A percentile compares a stretch with the other conserved stretches of the same genome.
Conservation (phyloP, 2,329 filamentous ascomycete species). For the Chrysosporium keratinophilum region DNA sequence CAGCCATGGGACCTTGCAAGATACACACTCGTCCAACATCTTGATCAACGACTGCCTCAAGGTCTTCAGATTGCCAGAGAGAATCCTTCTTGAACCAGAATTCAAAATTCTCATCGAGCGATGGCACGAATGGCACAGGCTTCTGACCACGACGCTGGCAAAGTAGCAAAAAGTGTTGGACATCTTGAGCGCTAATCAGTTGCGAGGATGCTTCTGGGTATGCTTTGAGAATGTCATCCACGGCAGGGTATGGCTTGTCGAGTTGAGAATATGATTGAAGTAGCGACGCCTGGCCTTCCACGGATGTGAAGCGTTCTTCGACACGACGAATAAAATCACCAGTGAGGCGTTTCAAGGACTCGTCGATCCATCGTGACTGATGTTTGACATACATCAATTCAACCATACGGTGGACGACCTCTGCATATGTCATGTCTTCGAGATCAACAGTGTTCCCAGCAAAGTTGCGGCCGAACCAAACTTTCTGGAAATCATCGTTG, state of each 20-base stretch:
- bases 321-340: slow-evolving; percentile 94
- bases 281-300: slow-evolving; percentile 60
- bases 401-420: slow-evolving; percentile 77
- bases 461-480: slow-evolving; percentile 86
- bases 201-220: slow-evolving; percentile 83
- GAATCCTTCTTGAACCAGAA: slow-evolving; percentile 99
- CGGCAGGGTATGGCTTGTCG: slow-evolving; percentile 63
- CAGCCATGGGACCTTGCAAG: slow-evolving; percentile 86
- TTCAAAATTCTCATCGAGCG: slow-evolving; percentile 94
- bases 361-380: slow-evolving; percentile 83
- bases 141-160: slow-evolving; percentile 90
- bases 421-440: slow-evolving; percentile 90
- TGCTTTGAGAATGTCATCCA: slow-evolving; percentile 67
- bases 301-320: slow-evolving; percentile 86
- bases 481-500: slow-evolving; percentile 93
- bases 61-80: slow-evolving; percentile 95
- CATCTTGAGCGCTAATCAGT: slow-evolving; percentile 95
- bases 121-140: slow-evolving; percentile 88
- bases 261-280: slow-evolving; percentile 87
- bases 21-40: slow-evolving; percentile 96
- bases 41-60: slow-evolving; percentile 89
- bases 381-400: slow-evolving; percentile 88
- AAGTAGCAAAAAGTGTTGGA: slow-evolving; percentile 89
- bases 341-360: slow-evolving; percentile 68
- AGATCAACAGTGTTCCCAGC: slow-evolving; percentile 72